Conservation (phyloP, 73 alveolate species). For the Halteria grandinella region DNA sequence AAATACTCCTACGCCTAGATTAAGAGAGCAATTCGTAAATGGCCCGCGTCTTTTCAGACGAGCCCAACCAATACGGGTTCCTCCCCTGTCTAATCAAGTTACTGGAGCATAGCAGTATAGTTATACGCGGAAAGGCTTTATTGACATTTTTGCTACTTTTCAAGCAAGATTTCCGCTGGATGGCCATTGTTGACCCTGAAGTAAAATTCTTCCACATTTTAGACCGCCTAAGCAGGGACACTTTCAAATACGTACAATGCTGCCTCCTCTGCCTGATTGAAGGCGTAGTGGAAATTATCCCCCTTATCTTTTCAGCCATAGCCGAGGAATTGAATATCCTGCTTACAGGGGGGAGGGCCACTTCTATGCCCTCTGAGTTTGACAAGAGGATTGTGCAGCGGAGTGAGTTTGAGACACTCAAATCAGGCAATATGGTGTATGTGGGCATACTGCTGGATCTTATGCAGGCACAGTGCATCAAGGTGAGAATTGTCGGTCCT, state of each 20-base stretch:
- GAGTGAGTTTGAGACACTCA: constrained; percentile 44
- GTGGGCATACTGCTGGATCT: constrained; percentile 59
- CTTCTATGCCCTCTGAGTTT: constrained; percentile 56
- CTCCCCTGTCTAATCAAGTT: constrained; percentile 59
- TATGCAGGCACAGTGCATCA: constrained; percentile 43
- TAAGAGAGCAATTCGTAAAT: no score
- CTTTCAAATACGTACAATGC: constrained; percentile 73
- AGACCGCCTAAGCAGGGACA: constrained; percentile 80
- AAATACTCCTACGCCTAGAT: no score
- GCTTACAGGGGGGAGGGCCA: constrained; percentile 62
- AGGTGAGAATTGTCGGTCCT: constrained; percentile 32
- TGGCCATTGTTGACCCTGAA: constrained; percentile 69
- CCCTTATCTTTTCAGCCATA: constrained; percentile 61
- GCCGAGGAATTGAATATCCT: constrained; percentile 57
- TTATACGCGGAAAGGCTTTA: constrained; percentile 85
- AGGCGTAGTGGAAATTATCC: constrained; percentile 70
- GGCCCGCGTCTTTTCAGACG: not conserved
- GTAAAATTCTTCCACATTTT: constrained; percentile 73
- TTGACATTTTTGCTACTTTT: constrained; percentile 72
- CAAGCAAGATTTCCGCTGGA: constrained; percentile 71
- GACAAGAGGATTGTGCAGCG: constrained; percentile 41
- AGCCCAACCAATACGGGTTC: constrained; percentile 62
- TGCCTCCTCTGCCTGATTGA: constrained; percentile 74
- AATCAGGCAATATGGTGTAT: constrained; percentile 54
- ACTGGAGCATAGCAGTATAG: constrained; percentile 75